Conservation (phyloP, 2,329 filamentous ascomycete species). For the Zymoseptoria tritici region DNA sequence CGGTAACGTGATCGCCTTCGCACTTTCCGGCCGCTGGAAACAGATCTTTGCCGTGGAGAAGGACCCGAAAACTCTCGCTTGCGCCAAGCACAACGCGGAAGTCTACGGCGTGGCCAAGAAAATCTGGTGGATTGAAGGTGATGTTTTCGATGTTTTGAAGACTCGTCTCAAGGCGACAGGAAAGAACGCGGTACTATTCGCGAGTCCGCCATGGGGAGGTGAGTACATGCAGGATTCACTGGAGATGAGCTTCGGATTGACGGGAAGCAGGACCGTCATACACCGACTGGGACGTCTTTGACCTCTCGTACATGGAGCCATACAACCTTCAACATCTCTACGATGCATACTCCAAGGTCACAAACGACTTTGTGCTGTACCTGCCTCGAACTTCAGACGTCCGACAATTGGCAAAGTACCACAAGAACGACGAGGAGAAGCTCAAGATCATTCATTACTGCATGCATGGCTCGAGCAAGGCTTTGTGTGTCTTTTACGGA, state of each 20-base stretch:
- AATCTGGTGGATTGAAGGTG: conserved; percentile 80
- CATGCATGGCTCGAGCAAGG: conserved; percentile 81
- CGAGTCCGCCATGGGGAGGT: conserved; percentile 69
- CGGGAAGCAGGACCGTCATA: conserved; percentile 51
- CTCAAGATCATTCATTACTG: conserved; percentile 83
- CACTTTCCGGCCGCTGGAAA: conserved; percentile 68
- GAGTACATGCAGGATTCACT: conserved; percentile 21
- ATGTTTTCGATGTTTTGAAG: conserved; percentile 70
- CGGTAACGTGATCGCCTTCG: conserved; percentile 93
- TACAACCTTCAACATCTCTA: conserved; percentile 64
- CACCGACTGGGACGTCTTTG: conserved; percentile 62
- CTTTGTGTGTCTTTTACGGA: conserved; percentile 54
- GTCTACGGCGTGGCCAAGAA: conserved; percentile 71
- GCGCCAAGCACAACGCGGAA: conserved; percentile 84
- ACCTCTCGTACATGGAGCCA: conserved; percentile 78
- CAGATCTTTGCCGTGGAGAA: conserved; percentile 85
- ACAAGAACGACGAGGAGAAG: conserved; percentile 42
- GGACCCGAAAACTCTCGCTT: conserved; percentile 70
- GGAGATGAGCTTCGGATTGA: background rate
- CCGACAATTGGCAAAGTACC: conserved; percentile 58
- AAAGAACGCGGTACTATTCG: conserved; percentile 56
- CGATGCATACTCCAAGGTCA: conserved; percentile 49
- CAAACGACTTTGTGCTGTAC: conserved; percentile 61
- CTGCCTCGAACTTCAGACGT: conserved; percentile 80
- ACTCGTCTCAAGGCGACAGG: conserved; percentile 42